These are phyloP conservation scores for Xylaria castorea DNA, from an alignment of 495 filamentous ascomycete species.

Conservation along the genomic window DNA sequence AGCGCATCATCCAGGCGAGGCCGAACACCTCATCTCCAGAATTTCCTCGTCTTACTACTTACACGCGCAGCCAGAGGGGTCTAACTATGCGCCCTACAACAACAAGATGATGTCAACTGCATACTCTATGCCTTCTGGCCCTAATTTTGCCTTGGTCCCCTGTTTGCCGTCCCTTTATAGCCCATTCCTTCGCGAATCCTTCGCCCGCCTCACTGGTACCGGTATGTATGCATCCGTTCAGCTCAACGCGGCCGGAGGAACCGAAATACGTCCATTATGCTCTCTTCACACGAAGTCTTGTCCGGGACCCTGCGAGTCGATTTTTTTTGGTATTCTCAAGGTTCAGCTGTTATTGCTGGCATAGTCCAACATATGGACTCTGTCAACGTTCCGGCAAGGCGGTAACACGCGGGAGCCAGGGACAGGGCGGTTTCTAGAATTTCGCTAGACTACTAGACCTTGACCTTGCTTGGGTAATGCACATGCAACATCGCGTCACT, in stretches of 20 bases:
- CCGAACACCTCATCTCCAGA: slow-evolving; percentile 20
- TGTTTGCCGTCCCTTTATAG: slow-evolving; percentile 14
- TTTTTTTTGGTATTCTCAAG: neutral
- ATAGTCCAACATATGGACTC: neutral
- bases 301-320: slow-evolving; percentile 10
- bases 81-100: slow-evolving; percentile 2
- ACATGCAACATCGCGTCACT: slow-evolving; percentile 10
- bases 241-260: slow-evolving; percentile 21
- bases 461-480: slow-evolving; percentile 7
- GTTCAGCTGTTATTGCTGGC: neutral
- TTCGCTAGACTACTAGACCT: slow-evolving; percentile 3
- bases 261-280: slow-evolving; percentile 26
- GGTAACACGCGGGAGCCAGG: slow-evolving; percentile 12
- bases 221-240: neutral
- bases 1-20: slow-evolving; percentile 20
- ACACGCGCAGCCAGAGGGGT: neutral
- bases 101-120: slow-evolving; percentile 16
- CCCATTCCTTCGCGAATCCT: slow-evolving; percentile 11
- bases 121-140: neutral
- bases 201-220: slow-evolving; percentile 17
- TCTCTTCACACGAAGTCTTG: neutral
- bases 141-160: neutral
- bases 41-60: neutral
- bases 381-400: slow-evolving; percentile 17
- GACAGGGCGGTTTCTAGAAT: slow-evolving; percentile 13